Base-by-base conservation (phyloP, 2,329 filamentous ascomycete species). In the Chaetomium globosum region DNA sequence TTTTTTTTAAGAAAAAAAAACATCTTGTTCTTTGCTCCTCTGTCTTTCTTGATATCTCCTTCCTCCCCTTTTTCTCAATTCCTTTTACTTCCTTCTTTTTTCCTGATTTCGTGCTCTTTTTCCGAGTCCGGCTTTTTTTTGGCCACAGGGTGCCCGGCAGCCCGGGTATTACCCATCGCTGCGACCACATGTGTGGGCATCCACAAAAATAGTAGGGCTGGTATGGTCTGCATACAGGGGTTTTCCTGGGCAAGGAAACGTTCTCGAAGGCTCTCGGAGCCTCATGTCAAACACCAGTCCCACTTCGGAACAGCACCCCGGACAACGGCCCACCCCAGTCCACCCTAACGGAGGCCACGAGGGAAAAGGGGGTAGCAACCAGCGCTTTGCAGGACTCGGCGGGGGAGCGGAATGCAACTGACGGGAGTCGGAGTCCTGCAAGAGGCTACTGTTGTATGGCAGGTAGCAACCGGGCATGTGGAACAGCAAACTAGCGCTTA, bases 321-420 rank as follows among this genome's bases (percentile, higher is more conserved):
- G 6, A 12, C 49, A 21, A 26, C 21, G 36, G 19, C 39, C 30
- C 16, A 23, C 28, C 31, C 6, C 23, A 26, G 13, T 13, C 48
- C 36, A 59, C 28, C 2, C 3, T 57, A 23, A 48, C 49, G 12
- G 28, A 4, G 6, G 36, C 13, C 16, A 31, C 9, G 23, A 28
- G 7, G 12, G 21, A 33, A 19, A n/a, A 55, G 16, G 28, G 28
- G 30, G 53, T 36, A 12, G 19, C 26, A 23, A n/a, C 48, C 16
- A 23, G 16, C 7, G 21, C 13, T 23, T 48, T 31, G 31, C 39
- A 48, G 26, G 28, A 53, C 48, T 60, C 54, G 30, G 52, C 69
- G 70, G 70, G 63, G 67, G 10, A 71, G 59, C 49, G 70, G 70
- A 71, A 71, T 71, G 69, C 58, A 67, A 70, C 69, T 33, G 36